phyloP scores from a whole-genome alignment of 129 eudicot genomes.

The Lactuca saligna region DNA sequence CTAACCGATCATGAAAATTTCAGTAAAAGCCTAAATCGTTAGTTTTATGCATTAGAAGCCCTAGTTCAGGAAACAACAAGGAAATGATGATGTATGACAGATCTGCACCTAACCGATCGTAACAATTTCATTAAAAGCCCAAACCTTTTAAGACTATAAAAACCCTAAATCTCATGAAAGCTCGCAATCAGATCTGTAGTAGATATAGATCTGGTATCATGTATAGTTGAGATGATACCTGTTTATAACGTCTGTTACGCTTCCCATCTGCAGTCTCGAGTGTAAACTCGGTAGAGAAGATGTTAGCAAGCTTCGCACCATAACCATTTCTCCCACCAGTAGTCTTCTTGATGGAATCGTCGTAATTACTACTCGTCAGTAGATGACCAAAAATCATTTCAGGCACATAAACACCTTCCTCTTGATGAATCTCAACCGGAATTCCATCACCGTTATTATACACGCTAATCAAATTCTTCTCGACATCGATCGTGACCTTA shows the following conservation, averaged over 20 bases:
- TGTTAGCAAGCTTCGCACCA: constrained; percentile 90
- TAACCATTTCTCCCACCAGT: constrained; percentile 97
- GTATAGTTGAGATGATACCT: constrained; percentile 40
- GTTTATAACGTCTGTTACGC: constrained; percentile 74
- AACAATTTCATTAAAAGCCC: background rate
- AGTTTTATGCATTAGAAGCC: background rate
- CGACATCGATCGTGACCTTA: constrained; percentile 58
- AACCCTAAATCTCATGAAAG: background rate
- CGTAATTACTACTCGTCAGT: constrained; percentile 91
- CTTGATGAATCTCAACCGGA: constrained; percentile 89
- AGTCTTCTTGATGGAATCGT: constrained; percentile 78
- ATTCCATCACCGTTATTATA: constrained; percentile 87
- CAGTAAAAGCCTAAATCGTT: background rate
- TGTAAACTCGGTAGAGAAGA: constrained; percentile 79
- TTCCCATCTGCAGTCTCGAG: constrained; percentile 94
- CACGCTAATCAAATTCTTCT: constrained; percentile 55
- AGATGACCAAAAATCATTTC: constrained; percentile 94
- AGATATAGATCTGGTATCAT: background rate
- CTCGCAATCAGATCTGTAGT: background rate
- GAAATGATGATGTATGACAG: too few species aligned
- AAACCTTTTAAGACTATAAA: background rate
- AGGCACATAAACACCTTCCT: constrained; percentile 89
- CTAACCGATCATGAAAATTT: too few species aligned
- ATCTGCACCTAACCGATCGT: too few species aligned
- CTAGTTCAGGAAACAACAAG: background rate